Base-by-base conservation (phyloP, 1,284 basidiomycete genomes). In the Psilocybe mexicana region DNA sequence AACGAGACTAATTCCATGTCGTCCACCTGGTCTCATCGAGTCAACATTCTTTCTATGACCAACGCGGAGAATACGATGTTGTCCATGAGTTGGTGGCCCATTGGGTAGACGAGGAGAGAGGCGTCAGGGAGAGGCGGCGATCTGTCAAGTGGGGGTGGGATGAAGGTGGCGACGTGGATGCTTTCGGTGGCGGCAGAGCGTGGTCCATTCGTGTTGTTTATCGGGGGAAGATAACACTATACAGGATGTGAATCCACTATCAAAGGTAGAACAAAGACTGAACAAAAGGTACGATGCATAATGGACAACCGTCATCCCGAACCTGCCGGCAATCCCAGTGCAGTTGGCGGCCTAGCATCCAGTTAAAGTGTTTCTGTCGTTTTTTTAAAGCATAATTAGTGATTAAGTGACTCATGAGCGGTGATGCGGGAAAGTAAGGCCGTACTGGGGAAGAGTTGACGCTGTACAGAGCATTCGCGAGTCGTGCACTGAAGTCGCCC, bases 1-100 rank as follows among this genome's bases (percentile, higher is more conserved):
- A 30, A 47, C 12, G 5, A 14, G 12, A 12, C 14, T 1, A 6
- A 23, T 43, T 2, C 40, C 25, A 28, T 14, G 25, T 46, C 2
- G 44, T 11, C 14, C 8, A 8, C 38, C 23, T 35, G 8, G 30
- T 33, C 18, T 61, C 53, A 65, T 38, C 62, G 54, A 1, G 70
- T 74, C 59, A 76, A 61, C 65, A 76, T 78, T 51, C 78, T 66
- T 57, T 78, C 76, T 2, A 80, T 66, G n/a, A 79, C 70, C 33
- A 81, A 61, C 0, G 76, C 74, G 1, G 77, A 79, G 2, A 80
- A 57, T 2, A 80, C 58, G 25, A 80, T 78, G 50, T 80, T 77
- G 52, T 79, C 79, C 57, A 81, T 73, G 33, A 70, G 64, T 49
- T 72, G 71, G 53, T 79, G 76, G 2, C 77, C 78, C 50, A 75